Evolutionary conservation across 345 rosid species (phyloP).

Genomic region (Anastatica hierochuntica): DNA sequence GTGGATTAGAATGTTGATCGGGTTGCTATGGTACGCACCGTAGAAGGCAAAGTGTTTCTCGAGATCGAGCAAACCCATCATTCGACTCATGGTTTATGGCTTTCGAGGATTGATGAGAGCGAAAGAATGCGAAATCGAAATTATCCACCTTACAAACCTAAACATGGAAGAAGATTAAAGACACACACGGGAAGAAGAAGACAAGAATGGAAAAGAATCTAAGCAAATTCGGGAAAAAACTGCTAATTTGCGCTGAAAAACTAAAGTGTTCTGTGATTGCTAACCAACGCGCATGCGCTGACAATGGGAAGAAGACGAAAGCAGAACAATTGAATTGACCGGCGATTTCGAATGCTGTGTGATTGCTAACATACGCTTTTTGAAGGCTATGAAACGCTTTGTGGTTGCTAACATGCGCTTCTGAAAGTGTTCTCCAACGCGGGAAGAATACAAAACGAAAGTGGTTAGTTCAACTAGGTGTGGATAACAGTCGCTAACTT

Average conservation of each 20-base stretch:
- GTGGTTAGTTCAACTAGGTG: too few species aligned
- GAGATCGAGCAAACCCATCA: constrained; percentile 55
- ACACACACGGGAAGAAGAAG: not conserved
- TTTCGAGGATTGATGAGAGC: constrained; percentile 3
- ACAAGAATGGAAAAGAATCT: not conserved
- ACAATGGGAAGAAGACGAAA: constrained; percentile 17
- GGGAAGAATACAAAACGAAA: too few species aligned
- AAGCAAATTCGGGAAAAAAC: too few species aligned
- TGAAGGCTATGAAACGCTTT: not conserved
- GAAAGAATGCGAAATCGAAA: too few species aligned
- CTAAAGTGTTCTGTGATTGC: too few species aligned
- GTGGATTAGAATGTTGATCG: constrained; percentile 59
- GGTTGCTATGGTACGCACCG: constrained; percentile 85
- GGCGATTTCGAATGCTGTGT: too few species aligned
- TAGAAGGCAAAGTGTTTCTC: constrained; percentile 88
- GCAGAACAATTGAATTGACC: not conserved
- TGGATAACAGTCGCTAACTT: too few species aligned
- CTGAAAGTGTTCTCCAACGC: too few species aligned
- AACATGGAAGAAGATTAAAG: not conserved
- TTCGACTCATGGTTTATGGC: constrained; percentile 25
- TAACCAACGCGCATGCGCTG: too few species aligned
- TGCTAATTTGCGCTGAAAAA: too few species aligned
- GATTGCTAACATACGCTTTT: not conserved
- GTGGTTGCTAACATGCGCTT: not conserved
- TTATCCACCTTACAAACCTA: too few species aligned